These are phyloP conservation scores for Thraustotheca clavata DNA, from an alignment of 352 stramenopile genomes.

Conservation along the genomic window DNA sequence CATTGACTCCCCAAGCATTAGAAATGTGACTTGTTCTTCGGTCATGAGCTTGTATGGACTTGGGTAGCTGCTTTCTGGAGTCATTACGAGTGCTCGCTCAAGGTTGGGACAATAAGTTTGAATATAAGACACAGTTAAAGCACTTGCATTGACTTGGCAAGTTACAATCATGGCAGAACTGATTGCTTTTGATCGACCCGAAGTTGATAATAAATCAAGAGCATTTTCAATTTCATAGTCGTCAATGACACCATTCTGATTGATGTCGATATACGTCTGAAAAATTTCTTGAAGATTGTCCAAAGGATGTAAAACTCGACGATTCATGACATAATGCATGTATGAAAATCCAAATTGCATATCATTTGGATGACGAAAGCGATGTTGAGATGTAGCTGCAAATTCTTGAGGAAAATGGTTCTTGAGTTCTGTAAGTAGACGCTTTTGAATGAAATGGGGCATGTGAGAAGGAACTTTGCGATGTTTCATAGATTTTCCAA, in stretches of 20 bases:
- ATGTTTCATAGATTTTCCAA: slow-evolving; percentile 55
- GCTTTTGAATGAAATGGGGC: slow-evolving; percentile 89
- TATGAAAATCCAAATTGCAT: slow-evolving; percentile 96
- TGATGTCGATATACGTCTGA: slow-evolving; percentile 82
- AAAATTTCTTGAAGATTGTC: slow-evolving; percentile 67
- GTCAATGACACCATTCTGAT: slow-evolving; percentile 85
- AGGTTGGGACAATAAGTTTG: slow-evolving; percentile 14
- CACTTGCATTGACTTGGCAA: not conserved
- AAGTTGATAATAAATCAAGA: slow-evolving; percentile 39
- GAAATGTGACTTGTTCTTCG: slow-evolving; percentile 84
- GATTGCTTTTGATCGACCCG: slow-evolving; percentile 50
- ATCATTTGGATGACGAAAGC: slow-evolving; percentile 87
- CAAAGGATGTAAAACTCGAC: slow-evolving; percentile 60
- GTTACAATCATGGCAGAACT: slow-evolving; percentile 50
- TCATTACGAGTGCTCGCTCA: slow-evolving; percentile 49
- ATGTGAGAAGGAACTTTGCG: slow-evolving; percentile 92
- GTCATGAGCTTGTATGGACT: slow-evolving; percentile 44
- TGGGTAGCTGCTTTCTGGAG: slow-evolving; percentile 25
- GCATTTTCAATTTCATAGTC: slow-evolving; percentile 87
- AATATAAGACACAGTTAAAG: not conserved
- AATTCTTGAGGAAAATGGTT: slow-evolving; percentile 56
- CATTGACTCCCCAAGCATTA: slow-evolving; percentile 90
- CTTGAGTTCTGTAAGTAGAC: slow-evolving; percentile 86
- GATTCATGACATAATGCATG: slow-evolving; percentile 91
- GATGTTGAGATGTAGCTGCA: slow-evolving; percentile 71